These are phyloP conservation scores for Trypanosoma scelopori DNA, from an alignment of 208 protist genomes.

Conservation along the genomic window DNA sequence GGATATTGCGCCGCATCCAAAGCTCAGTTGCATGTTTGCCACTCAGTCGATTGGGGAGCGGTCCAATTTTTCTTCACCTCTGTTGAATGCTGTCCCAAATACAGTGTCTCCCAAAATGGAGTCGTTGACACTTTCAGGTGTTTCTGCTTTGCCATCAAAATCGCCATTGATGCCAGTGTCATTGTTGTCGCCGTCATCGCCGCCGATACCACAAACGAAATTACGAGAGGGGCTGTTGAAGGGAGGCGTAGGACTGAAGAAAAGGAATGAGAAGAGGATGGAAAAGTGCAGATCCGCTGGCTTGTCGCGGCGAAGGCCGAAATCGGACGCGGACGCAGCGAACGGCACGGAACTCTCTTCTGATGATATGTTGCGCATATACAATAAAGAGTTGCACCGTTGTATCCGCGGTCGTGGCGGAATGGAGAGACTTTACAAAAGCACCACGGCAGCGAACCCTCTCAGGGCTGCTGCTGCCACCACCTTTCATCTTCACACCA, in stretches of 20 bases:
- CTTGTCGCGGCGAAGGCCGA: no score
- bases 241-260: not conserved
- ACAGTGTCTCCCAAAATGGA: not conserved
- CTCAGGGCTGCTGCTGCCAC: no score
- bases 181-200: no score
- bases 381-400: slow-evolving; percentile 23
- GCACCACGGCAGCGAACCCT: not conserved
- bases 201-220: not conserved
- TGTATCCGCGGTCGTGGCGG: slow-evolving; percentile 15
- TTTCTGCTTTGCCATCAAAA: not conserved
- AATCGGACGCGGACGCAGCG: not conserved
- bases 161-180: not conserved
- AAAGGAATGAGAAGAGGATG: not conserved
- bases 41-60: no score
- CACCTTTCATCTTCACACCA: no score
- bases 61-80: not conserved
- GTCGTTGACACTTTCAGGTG: not conserved
- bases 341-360: not conserved
- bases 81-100: not conserved
- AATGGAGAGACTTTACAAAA: not conserved
- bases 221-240: not conserved
- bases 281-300: no score
- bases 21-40: no score
- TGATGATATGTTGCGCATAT: slow-evolving; percentile 14
- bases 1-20: no score